phyloP scores from a whole-genome alignment of 2,329 filamentous ascomycete genomes.

The Akanthomyces uredinophilus region DNA sequence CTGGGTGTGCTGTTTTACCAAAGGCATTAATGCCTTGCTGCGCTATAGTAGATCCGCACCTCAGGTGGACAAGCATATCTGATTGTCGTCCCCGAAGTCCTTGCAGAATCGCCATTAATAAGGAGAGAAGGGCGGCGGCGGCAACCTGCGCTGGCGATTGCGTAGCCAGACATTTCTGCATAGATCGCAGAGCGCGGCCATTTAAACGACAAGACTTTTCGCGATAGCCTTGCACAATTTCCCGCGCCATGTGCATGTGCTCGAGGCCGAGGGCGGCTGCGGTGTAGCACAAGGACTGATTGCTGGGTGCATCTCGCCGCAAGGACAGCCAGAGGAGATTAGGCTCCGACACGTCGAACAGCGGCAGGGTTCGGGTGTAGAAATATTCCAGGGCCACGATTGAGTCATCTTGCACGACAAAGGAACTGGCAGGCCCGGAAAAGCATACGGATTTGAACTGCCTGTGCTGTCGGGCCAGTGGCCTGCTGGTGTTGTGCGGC shows the following conservation, averaged over 20 bases:
- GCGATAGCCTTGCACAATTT: not conserved
- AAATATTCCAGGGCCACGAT: not conserved
- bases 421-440: not conserved
- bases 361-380: not conserved
- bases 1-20: not conserved
- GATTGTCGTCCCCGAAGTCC: not conserved
- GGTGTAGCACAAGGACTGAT: not conserved
- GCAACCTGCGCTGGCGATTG: not conserved
- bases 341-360: not conserved
- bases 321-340: not conserved
- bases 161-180: not conserved
- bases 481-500: not conserved
- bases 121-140: not conserved
- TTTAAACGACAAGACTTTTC: not conserved
- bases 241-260: not conserved
- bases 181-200: not conserved
- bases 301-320: not conserved
- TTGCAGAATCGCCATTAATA: not conserved
- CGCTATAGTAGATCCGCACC: not conserved
- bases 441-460: not conserved
- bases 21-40: not conserved
- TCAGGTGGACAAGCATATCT: not conserved
- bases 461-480: not conserved
- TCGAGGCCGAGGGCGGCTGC: not conserved
- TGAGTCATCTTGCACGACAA: not conserved